Evolutionary conservation across 768 basidiomycete genomes (phyloP).

Genomic region (Rhizopogon sp.): DNA sequence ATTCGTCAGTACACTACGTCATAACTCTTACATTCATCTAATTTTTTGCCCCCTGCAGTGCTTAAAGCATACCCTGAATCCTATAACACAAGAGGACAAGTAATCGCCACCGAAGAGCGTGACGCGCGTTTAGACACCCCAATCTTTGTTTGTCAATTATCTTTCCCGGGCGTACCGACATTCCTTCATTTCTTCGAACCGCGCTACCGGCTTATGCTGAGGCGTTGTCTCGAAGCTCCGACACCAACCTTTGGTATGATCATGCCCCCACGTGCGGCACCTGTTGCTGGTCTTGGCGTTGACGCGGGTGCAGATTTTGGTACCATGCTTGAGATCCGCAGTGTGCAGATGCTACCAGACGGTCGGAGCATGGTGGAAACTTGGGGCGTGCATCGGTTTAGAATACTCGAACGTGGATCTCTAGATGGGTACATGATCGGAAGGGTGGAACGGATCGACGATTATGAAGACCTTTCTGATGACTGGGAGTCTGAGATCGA

Average conservation of each 20-base stretch:
- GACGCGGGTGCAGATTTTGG: constrained; percentile 55
- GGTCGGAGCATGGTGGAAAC: constrained; percentile 86
- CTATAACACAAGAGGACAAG: constrained; percentile 59
- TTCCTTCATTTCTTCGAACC: constrained; percentile 93
- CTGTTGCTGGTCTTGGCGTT: constrained; percentile 15
- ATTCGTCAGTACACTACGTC: constrained; percentile 47
- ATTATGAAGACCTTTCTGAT: constrained; percentile 30
- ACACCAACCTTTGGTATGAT: constrained; percentile 91
- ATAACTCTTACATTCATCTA: constrained; percentile 7
- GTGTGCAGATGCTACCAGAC: constrained; percentile 83
- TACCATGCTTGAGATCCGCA: constrained; percentile 87
- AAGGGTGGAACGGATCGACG: constrained; percentile 58
- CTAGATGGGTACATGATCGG: constrained; percentile 91
- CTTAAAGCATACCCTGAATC: constrained; percentile 61
- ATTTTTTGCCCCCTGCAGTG: constrained; percentile 35
- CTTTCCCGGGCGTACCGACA: constrained; percentile 89
- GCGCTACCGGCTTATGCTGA: constrained; percentile 92
- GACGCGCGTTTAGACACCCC: constrained; percentile 81
- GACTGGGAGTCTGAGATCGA: constrained; percentile 19
- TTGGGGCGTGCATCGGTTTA: constrained; percentile 68
- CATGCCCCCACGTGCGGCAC: constrained; percentile 52
- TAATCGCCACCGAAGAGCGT: constrained; percentile 72
- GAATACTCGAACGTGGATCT: constrained; percentile 76
- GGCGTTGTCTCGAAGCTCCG: constrained; percentile 80
- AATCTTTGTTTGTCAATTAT: constrained; percentile 85